Evolutionary conservation across 352 stramenopile species (phyloP).

Genomic region (Phytophthora pistaciae): DNA sequence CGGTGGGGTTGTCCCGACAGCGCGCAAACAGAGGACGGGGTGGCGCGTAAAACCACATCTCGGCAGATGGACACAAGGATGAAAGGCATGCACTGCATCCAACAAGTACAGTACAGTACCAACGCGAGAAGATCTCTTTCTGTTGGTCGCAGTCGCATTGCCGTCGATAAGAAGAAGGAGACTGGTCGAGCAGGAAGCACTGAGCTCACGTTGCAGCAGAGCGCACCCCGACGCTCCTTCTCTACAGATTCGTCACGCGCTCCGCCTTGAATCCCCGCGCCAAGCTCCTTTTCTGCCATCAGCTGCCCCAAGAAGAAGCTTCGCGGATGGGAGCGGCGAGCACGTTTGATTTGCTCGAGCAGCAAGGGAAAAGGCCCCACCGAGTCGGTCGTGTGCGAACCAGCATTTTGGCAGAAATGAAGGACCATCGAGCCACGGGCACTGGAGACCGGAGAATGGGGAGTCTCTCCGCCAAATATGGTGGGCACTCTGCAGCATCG

Average conservation of each 20-base stretch:
- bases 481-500: no score
- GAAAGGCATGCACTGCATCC: neutral
- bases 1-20: conserved; percentile 19
- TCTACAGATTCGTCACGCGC: conserved; percentile 14
- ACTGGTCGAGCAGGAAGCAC: neutral
- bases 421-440: no score
- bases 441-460: no score
- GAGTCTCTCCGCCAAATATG: no score
- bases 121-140: neutral
- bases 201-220: neutral
- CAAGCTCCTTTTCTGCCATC: conserved; percentile 22
- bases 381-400: no score
- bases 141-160: conserved; percentile 5
- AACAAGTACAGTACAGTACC: neutral
- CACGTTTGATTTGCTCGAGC: conserved; percentile 28
- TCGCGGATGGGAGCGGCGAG: conserved; percentile 19
- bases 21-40: conserved; percentile 21
- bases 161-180: conserved; percentile 5
- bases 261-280: conserved; percentile 4
- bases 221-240: conserved; percentile 20
- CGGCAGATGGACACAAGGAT: conserved; percentile 9
- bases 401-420: no score
- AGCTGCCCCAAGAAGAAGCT: conserved; percentile 20
- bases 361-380: conserved; percentile 9
- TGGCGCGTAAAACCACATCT: conserved; percentile 22